Evolutionary conservation across 1,284 basidiomycete species (phyloP), one percentile per base, ranked within the genome.

Genomic region (Cutaneotrichosporon dermatis): DNA sequence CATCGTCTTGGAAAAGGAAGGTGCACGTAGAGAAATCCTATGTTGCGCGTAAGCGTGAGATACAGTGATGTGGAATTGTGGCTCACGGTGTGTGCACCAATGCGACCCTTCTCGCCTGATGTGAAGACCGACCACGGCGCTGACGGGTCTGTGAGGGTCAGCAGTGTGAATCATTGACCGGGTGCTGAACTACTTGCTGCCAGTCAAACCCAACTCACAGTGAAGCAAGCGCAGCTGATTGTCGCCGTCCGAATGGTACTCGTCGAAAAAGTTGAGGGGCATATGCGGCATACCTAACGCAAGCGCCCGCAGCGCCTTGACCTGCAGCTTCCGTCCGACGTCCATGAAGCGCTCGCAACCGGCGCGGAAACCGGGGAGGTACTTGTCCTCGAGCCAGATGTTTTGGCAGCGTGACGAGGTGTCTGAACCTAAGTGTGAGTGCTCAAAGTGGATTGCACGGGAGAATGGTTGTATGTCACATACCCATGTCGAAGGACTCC

Each of bases 161-260:
- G 25, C 25, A 25, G 25, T 25, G 25, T 2, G 25, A 25, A 25
- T 25, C 25, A 25, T 25, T 25, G 25, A 3, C 2, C 25, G 25
- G 25, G 25, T 2, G 25, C 25, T 25, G 25, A 25, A 25, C 25
- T 25, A 3, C 25, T 25, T 25, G 25, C 25, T 25, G 25, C 25
- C 25, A 25, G 3, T 25, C 25, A 25, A 25, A 25, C 25, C 25
- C 25, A 3, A 25, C 25, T 25, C 25, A 25, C 25, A 86, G 65
- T 84, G 84, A 40, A 85, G 70, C 53, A 87, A 69, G 35, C 85
- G 78, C 33, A 86, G 75, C 58, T 86, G 84, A 66, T 85, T 85
- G 66, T 85, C 81, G 0, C 78, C 78, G 4, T 71, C 76, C 2
- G 79, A 76, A 54, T 69, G 67, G 54, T 66, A 70, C 13, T 57